Evolutionary conservation across 805 yeast genomes (phyloP), one percentile per base, ranked within the genome.

Genomic region (Tetrapisispora iriomotensis): DNA sequence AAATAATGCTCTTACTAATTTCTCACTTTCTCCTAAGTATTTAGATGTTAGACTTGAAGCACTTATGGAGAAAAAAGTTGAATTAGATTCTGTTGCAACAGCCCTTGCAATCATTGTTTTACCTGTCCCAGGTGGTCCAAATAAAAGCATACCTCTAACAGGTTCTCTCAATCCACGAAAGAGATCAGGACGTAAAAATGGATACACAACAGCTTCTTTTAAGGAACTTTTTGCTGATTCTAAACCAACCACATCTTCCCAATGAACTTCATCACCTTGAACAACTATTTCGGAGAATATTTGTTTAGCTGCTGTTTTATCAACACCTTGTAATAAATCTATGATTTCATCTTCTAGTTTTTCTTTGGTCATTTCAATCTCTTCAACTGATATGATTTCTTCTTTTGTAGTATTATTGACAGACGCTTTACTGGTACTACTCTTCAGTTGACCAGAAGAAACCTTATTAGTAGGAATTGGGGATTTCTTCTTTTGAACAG

Each of bases 121-220:
- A 41, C 97, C 97, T 0, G 97, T 90, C n/a, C 98, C 98, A 0
- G 97, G 96, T 2, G 98, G 97, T 0, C 98, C 98, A 66, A 87
- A 90, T 30, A 90, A 63, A 17, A 90, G 68, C 94, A 92, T 86
- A n/a, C 97, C 97, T 42, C 94, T 66, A 0, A 94, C 88, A 0
- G 97, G 97, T 62, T 88, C 96, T 49, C 96, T 70, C 38, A 90
- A 65, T 0, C 96, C 97, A 43, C 76, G 74, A 57, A 90, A 92
- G 41, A 90, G 67, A 61, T 90, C 97, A 0, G 97, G 98, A 37
- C 97, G 71, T 47, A 92, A 62, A 54, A 90, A 88, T 19, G 98
- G 98, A 58, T 88, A 90, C 12, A 90, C 96, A 4, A 92, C 96
- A 0, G 96, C 84, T 58, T 90, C 98, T 57, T 87, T 90, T 39